Evolutionary conservation across 495 filamentous ascomycete genomes (phyloP).

Genomic region (Neurospora africana): DNA sequence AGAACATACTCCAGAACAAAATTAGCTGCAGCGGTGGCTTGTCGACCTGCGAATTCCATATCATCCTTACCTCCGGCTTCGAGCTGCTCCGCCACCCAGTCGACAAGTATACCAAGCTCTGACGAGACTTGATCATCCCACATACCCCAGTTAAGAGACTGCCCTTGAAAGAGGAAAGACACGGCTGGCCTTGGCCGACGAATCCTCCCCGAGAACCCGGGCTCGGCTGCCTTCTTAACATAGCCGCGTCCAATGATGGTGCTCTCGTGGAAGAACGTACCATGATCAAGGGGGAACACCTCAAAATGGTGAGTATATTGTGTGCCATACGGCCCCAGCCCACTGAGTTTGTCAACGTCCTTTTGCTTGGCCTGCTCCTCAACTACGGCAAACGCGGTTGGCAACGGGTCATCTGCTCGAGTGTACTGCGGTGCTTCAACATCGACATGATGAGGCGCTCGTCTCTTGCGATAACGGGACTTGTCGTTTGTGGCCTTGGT

Average conservation of each 20-base stretch:
- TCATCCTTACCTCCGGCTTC: not conserved
- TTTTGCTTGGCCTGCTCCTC: conserved; percentile 14
- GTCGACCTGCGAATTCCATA: not conserved
- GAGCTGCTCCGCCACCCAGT: conserved; percentile 41
- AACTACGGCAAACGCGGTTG: conserved; percentile 9
- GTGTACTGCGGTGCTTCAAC: conserved; percentile 34
- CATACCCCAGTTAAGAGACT: conserved; percentile 47
- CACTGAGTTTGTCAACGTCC: conserved; percentile 32
- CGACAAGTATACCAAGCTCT: conserved; percentile 50
- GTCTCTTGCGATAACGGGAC: conserved; percentile 34
- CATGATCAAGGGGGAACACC: conserved; percentile 50
- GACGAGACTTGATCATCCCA: conserved; percentile 65
- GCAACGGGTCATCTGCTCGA: conserved; percentile 39
- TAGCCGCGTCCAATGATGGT: conserved; percentile 69
- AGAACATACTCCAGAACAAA: conserved; percentile 34
- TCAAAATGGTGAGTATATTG: conserved; percentile 70
- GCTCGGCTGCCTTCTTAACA: conserved; percentile 42
- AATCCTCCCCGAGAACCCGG: conserved; percentile 15
- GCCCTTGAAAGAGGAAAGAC: conserved; percentile 38
- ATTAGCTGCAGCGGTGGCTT: conserved; percentile 20
- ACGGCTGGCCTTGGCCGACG: conserved; percentile 14
- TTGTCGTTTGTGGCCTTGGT: conserved; percentile 18
- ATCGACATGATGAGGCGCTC: conserved; percentile 43
- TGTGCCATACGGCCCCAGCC: conserved; percentile 50
- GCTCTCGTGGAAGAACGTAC: conserved; percentile 64